These are phyloP conservation scores for Paecilomyces sp. DNA, from an alignment of 2,329 filamentous ascomycete species.

Conservation along the genomic window DNA sequence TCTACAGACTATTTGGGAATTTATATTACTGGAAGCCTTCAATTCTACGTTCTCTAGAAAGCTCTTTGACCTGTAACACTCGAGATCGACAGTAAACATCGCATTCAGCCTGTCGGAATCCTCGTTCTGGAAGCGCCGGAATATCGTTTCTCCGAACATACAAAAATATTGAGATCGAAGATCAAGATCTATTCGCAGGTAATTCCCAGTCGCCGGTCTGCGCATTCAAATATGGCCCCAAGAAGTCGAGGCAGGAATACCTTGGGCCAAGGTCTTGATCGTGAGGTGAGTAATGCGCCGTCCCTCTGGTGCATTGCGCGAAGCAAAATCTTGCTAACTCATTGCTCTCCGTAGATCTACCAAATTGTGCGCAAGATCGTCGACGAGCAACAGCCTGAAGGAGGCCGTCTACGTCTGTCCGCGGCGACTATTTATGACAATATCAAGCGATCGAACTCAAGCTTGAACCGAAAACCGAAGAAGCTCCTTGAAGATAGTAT, in stretches of 20 bases:
- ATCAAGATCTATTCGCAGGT: background rate
- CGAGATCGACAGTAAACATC: background rate
- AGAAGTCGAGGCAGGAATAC: constrained; percentile 37
- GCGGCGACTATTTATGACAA: constrained; percentile 63
- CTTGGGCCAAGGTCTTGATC: constrained; percentile 53
- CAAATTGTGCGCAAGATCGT: constrained; percentile 71
- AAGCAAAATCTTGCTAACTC: background rate
- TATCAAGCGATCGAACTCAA: constrained; percentile 81
- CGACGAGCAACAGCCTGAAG: constrained; percentile 54
- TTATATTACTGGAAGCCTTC: background rate
- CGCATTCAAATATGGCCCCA: constrained; percentile 24
- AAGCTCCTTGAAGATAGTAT: constrained; percentile 76
- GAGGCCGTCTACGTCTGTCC: constrained; percentile 45
- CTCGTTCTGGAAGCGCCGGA: background rate
- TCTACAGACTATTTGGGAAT: background rate
- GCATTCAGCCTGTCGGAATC: background rate
- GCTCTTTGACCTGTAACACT: background rate
- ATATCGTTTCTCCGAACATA: background rate
- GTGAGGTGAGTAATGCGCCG: constrained; percentile 42
- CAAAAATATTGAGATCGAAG: background rate
- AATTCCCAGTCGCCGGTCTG: background rate
- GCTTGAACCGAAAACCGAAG: constrained; percentile 74
- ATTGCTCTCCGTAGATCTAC: constrained; percentile 50
- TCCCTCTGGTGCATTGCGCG: background rate
- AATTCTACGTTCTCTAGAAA: background rate